A percentile compares a stretch with the other conserved stretches of the same genome.
Evolutionary conservation across 2,329 filamentous ascomycete species (phyloP).

Genomic region (Claviceps monticola): DNA sequence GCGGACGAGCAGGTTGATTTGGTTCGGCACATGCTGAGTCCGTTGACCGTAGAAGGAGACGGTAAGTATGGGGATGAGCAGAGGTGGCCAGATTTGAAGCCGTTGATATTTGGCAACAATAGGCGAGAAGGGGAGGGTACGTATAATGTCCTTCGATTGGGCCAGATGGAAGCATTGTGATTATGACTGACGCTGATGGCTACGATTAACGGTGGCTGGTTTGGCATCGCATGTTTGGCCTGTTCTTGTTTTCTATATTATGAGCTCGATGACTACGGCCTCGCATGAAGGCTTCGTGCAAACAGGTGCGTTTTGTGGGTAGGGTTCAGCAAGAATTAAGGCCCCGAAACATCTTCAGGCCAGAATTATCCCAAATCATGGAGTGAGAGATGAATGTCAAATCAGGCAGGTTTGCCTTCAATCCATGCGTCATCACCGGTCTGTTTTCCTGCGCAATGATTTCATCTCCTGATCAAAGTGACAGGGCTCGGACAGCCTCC

Average conservation of each 20-base stretch:
- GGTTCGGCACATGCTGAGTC: constrained; percentile 14
- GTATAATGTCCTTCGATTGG: constrained; percentile 7
- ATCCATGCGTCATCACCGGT: background rate
- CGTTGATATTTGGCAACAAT: constrained; percentile 10
- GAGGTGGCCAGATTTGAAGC: constrained; percentile 8
- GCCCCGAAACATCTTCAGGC: background rate
- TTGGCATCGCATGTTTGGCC: too few relatives aligned
- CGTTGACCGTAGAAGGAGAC: constrained; percentile 7
- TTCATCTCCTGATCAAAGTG: background rate
- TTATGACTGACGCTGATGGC: background rate
- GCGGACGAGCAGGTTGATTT: constrained; percentile 11
- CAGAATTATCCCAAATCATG: background rate
- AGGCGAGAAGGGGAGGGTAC: background rate
- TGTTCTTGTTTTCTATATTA: background rate
- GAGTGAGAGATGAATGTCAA: too few relatives aligned
- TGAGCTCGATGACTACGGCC: background rate
- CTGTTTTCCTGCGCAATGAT: background rate
- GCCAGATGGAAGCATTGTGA: constrained; percentile 1
- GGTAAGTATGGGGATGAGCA: background rate
- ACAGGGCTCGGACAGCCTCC: background rate
- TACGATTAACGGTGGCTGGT: background rate
- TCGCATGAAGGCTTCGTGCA: background rate
- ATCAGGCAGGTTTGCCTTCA: background rate
- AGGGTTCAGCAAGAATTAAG: background rate
- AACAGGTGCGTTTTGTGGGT: background rate